Evolutionary conservation across 108 stramenopile genomes (phyloP), one percentile per base, ranked within the genome.

Genomic region (Nitzschia palea): DNA sequence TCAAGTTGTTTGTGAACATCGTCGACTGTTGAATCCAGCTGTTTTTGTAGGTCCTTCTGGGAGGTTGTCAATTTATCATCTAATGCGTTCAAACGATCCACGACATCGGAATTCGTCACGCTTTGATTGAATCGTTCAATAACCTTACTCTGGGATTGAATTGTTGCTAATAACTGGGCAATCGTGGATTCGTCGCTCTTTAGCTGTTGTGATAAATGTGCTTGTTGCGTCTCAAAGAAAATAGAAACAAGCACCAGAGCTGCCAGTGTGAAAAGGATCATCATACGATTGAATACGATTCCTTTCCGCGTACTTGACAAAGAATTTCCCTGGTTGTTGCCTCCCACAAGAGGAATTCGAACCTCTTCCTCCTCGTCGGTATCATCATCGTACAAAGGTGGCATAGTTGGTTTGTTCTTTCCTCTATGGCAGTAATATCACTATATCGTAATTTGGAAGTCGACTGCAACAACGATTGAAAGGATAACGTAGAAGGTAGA

Each of bases 51-150:
- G 8, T 74, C 55, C 9, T 36, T 54, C 52, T 74, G 52, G 5
- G 80, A 76, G 14, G 61, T 28, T 17, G 65, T 64, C 70, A 85
- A 65, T 1, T 62, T 40, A 1, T 48, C 17, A 47, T 89, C 73
- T 53, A 93, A 55, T 17, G 33, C 15, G 4, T 67, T 15, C 62
- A 93, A 34, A 62, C 78, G 58, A 0, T 72, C 36, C 22, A 90
- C 28, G 36, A 94, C 93, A 56, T 94, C 93, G 4, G 79, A 30
- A 74, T 94, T 91, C 42, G 86, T 85, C 9, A 94, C 88, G 29
- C 87, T 87, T 29, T 78, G 58, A 60, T 87, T 85, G 66, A 94
- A 94, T 44, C 92, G 74, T 1, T 75, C 40, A 64, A 94, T 89
- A 8, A 89, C 81, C 29, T 50, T 42, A 9, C 68, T 81, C 44